Percentiles rank a stretch among this genome's conserved stretches.
Conservation (phyloP, 2,329 filamentous ascomycete genomes). For the Sporothrix protearum region DNA sequence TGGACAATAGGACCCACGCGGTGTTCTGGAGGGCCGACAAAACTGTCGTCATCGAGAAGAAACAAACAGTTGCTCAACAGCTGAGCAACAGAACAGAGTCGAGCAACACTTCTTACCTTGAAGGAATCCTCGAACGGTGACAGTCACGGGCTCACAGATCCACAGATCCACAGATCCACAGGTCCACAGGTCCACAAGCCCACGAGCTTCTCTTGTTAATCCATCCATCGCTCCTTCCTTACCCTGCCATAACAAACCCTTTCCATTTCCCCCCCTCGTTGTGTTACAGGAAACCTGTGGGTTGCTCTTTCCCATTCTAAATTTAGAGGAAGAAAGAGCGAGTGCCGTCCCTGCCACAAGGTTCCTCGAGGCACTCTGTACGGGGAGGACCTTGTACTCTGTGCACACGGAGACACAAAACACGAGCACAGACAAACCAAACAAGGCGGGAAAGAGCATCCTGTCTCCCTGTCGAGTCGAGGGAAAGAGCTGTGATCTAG, state of each 20-base stretch:
- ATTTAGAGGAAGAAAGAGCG: background rate
- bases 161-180: no score
- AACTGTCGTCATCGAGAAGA: background rate
- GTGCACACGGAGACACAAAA: background rate
- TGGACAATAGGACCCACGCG: background rate
- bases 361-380: background rate
- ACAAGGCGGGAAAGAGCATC: background rate
- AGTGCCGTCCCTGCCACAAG: background rate
- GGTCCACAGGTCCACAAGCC: background rate
- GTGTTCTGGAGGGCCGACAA: background rate
- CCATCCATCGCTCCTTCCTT: background rate
- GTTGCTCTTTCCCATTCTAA: background rate
- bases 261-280: background rate
- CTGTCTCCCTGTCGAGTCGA: background rate
- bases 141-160: background rate
- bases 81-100: background rate
- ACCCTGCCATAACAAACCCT: background rate
- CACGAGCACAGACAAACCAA: background rate
- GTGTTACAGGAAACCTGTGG: background rate
- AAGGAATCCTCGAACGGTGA: background rate
- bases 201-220: background rate
- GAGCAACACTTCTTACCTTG: background rate
- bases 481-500: background rate
- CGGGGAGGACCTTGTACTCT: background rate
- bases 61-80: no score